Evolutionary conservation across 352 stramenopile genomes (phyloP), one percentile per base, ranked within the genome.

Genomic region (Phytophthora brassicae): DNA sequence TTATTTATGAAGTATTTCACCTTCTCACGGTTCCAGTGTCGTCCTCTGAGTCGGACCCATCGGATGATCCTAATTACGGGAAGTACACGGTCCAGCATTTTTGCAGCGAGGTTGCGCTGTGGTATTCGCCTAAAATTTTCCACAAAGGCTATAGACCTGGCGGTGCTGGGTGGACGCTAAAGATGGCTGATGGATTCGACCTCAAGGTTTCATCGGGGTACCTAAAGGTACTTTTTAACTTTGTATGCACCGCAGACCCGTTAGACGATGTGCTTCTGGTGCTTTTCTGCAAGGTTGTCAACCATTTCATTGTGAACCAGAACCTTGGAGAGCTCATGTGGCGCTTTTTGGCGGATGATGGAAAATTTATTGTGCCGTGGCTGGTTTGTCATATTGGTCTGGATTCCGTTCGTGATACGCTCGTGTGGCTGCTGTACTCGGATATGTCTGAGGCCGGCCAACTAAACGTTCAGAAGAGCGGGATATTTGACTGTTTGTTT

Each of bases 271-370:
- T 95, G 7, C 53, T 92, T 13, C 45, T 95, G 22, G 74, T 95
- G 41, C 67, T 95, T 11, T 95, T 95, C 57, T 95, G 86, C 74
- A 93, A 95, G 66, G 84, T 92, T 17, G 58, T 92, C 46, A 92
- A 94, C 54, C 79, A 89, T 46, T 89, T 86, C n/a, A 84, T 94
- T 45, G 60, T 92, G 49, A 82, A 79, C 20, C 71, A 89, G 50
- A 81, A 81, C 26, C 60, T 95, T 46, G 86, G 86, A 48, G 73
- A 66, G 45, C 68, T 90, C 22, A 73, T 95, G 36, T 77, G 86
- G 60, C 48, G 65, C 6, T 95, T 95, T 29, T 60, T 95, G 11
- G 79, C 79, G 13, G 60, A 76, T 13, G 84, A 95, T 62, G 85
- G 82, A 20, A 62, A 77, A 20, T 89, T 83, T 56, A 71, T 90